phyloP scores from a whole-genome alignment of 2,329 filamentous ascomycete genomes.

The Colletotrichum spaethianum region DNA sequence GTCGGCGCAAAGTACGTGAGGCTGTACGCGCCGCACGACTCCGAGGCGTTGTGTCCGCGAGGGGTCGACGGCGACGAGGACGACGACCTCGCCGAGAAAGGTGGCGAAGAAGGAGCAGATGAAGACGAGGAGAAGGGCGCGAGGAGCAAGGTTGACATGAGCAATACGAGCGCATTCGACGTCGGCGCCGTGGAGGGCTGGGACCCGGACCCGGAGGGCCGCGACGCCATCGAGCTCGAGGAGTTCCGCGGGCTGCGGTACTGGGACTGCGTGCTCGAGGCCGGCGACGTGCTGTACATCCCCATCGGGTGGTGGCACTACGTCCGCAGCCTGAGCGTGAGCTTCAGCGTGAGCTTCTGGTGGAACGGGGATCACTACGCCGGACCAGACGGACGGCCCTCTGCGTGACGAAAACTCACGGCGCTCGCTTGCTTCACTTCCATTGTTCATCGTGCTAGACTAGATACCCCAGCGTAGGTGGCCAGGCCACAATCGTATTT shows the following conservation, averaged over 20 bases:
- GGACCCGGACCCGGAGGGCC: conserved; percentile 57
- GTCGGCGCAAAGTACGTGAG: conserved; percentile 94
- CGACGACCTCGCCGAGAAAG: conserved; percentile 81
- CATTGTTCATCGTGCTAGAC: not conserved
- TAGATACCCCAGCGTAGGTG: not conserved
- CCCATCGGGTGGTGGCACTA: conserved; percentile 99
- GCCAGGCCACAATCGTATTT: not conserved
- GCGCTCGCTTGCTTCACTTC: not conserved
- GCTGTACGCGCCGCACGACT: conserved; percentile 80
- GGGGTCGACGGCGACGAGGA: conserved; percentile 77
- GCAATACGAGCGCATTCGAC: conserved; percentile 88
- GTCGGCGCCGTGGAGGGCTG: conserved; percentile 77
- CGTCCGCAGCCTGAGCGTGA: conserved; percentile 85
- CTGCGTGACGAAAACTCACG: not conserved
- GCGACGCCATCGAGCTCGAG: conserved; percentile 54
- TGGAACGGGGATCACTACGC: conserved; percentile 69
- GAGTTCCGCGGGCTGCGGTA: conserved; percentile 74
- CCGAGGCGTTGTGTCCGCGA: conserved; percentile 71
- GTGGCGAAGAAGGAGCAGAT: conserved; percentile 78
- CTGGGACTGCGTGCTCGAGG: conserved; percentile 82
- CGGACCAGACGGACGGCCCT: not conserved
- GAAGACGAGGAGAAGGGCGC: conserved; percentile 50
- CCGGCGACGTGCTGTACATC: conserved; percentile 90
- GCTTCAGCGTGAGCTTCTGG: conserved; percentile 98
- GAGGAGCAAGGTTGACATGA: conserved; percentile 80